Evolutionary conservation across 352 stramenopile species (phyloP).

Genomic region (Pythium plurisporium): DNA sequence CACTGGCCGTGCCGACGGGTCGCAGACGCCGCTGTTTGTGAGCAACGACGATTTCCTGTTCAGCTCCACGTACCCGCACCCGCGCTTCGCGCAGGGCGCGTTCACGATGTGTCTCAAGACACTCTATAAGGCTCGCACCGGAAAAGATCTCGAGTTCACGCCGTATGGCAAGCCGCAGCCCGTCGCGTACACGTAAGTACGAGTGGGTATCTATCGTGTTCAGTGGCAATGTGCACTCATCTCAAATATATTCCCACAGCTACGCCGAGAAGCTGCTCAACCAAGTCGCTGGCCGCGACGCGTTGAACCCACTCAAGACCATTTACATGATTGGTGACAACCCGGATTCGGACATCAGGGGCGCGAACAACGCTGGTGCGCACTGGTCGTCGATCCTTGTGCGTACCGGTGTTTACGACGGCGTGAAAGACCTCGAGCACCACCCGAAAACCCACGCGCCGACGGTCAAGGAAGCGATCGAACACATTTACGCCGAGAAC

Average conservation of each 20-base stretch:
- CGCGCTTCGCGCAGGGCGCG: constrained; percentile 80
- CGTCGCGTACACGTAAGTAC: constrained; percentile 72
- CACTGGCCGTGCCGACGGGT: constrained; percentile 39
- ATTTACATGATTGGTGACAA: constrained; percentile 91
- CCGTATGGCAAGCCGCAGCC: constrained; percentile 82
- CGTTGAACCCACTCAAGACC: constrained; percentile 34
- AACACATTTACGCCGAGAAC: constrained; percentile 69
- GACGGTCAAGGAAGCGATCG: constrained; percentile 64
- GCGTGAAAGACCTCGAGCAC: constrained; percentile 51
- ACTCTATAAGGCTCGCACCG: constrained; percentile 69
- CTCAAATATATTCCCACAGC: no score
- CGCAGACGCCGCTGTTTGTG: constrained; percentile 77
- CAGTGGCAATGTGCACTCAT: no score
- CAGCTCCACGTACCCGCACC: constrained; percentile 71
- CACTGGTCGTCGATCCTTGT: constrained; percentile 89
- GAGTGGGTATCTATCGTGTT: no score
- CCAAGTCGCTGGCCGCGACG: constrained; percentile 34
- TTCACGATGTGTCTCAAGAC: constrained; percentile 77
- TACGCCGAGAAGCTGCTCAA: constrained; percentile 69
- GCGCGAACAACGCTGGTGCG: constrained; percentile 77
- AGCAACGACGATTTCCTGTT: constrained; percentile 90
- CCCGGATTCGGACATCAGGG: constrained; percentile 79
- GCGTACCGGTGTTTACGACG: constrained; percentile 80
- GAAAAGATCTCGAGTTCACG: constrained; percentile 58
- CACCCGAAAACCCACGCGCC: constrained; percentile 55